Base-by-base conservation (phyloP, 495 filamentous ascomycete species). In the Acidomyces sp. region DNA sequence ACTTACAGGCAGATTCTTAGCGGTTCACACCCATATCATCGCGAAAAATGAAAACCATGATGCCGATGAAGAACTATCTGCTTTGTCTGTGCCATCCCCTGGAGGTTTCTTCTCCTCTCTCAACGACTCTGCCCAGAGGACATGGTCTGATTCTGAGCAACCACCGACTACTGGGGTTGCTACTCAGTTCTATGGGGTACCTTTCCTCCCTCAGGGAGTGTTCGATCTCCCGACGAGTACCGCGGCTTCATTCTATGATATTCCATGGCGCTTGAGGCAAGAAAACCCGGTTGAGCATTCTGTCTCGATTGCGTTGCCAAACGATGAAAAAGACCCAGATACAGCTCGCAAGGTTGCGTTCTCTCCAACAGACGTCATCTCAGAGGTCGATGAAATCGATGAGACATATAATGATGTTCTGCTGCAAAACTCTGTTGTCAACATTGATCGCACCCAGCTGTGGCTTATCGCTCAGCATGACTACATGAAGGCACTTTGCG, bases 81-180 rank as follows among this genome's bases (percentile, higher is more conserved):
- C 37, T 2, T 50, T 64, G 3, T 56, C 54, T 9, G 85, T 95
- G 34, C 86, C 86, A 2, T 93, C 86, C 1, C 86, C 86, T 0
- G 82, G 84, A 19, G 83, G 82, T 0, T 93, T 95, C 66, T 95
- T 95, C 57, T 78, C 83, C 15, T 84, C 81, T 0, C 68, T 95
- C 13, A 78, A 71, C 12, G 66, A 72, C 1, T 69, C 74, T 34
- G 74, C 77, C 22, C 71, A 85, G 37, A 75, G 80, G 52, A 90
- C 85, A 3, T 95, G 86, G 86, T 58, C 49, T 37, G 62, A 70
- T 53, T 38, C 66, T 23, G 62, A 67, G n/a, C 66, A 43, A 0
- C 46, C 34, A 0, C 60, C 60, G 2, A 56, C 50, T 17, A 63
- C 60, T 2, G 51, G 54, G 20, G 55, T 51, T 24, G 60, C 60